A percentile compares a stretch with the other conserved stretches of the same genome.
Evolutionary conservation across 169 alveolate genomes (phyloP).

Genomic region (Plasmodium knowlesi): DNA sequence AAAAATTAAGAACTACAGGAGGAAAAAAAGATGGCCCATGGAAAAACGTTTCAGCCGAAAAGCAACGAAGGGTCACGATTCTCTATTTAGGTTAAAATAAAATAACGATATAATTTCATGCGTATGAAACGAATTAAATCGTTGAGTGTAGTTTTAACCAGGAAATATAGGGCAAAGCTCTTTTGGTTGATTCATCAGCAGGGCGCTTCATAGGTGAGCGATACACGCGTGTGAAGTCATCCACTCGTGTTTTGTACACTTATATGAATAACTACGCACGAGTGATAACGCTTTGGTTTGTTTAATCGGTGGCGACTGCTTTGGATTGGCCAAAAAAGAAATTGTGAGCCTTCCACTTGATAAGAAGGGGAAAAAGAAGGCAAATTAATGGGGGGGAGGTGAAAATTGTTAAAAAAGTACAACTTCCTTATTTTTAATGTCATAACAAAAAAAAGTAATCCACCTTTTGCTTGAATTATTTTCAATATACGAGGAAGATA

Average conservation of each 20-base stretch:
- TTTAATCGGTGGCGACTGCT: background rate
- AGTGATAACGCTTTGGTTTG: background rate
- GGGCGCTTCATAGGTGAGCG: background rate
- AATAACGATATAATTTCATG: conserved; percentile 51
- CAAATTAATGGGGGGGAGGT: background rate
- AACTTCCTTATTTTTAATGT: background rate
- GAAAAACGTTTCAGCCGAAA: background rate
- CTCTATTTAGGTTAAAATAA: conserved; percentile 46
- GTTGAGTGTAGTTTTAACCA: conserved; percentile 71
- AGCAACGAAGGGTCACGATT: background rate
- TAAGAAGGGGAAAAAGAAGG: background rate
- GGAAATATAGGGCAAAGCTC: too few relatives aligned
- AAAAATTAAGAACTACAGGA: background rate
- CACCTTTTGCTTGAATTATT: background rate
- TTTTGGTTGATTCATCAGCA: background rate
- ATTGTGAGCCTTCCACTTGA: background rate
- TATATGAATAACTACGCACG: background rate
- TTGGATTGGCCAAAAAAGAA: background rate
- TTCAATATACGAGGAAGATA: background rate
- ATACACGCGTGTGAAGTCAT: background rate
- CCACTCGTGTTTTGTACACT: background rate
- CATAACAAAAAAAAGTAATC: too few relatives aligned
- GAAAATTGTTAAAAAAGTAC: background rate
- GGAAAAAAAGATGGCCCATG: background rate
- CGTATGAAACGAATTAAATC: conserved; percentile 34